Conservation (phyloP, 371 early-diverging fungal species). For the Syncephalis fuscata region DNA sequence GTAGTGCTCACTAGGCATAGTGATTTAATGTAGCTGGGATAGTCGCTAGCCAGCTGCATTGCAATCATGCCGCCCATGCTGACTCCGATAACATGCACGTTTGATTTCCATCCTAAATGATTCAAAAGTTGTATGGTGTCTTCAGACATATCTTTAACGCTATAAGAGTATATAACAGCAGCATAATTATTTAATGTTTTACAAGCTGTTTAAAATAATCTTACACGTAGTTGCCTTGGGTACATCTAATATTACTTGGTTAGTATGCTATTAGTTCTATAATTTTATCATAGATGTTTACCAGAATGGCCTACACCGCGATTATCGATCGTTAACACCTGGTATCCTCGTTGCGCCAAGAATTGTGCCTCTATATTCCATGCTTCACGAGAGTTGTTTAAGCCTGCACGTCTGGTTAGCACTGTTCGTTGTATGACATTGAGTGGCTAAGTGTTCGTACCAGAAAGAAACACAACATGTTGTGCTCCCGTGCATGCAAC, state of each 20-base stretch:
- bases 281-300: background rate
- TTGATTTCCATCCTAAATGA: background rate
- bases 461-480: too few species aligned
- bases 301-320: background rate
- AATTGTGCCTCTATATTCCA: constrained; percentile 12
- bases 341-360: background rate
- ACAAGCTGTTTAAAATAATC: background rate
- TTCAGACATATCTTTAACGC: background rate
- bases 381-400: too few species aligned
- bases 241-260: background rate
- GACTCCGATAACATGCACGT: background rate
- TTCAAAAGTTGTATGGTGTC: background rate
- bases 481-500: too few species aligned
- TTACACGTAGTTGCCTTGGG: background rate
- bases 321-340: background rate
- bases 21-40: too few species aligned
- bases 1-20: constrained; percentile 12
- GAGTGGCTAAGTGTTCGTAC: too few species aligned
- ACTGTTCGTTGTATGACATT: too few species aligned
- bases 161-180: background rate
- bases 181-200: background rate
- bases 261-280: background rate
- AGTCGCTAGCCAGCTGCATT: background rate
- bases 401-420: too few species aligned
- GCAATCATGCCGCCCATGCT: constrained; percentile 1